Base-by-base conservation (phyloP, 2,329 filamentous ascomycete genomes). In the Rhynchosporium secalis region DNA sequence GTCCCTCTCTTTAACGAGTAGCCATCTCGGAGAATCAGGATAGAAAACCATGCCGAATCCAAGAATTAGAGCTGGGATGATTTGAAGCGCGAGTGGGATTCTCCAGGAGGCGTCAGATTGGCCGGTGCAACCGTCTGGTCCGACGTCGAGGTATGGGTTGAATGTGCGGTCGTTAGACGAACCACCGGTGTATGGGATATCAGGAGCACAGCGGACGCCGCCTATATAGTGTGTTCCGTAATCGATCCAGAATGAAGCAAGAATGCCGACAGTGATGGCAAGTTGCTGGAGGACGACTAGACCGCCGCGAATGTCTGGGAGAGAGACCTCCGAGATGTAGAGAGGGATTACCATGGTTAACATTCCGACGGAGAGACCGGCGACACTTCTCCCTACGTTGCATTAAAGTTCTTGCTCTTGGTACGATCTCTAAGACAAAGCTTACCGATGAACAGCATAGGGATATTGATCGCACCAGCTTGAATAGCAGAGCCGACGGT, bases 11-110 rank as follows among this genome's bases (percentile, higher is more conserved):
- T 84, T 80, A 69, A 83, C 78, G 26, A 83, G 75, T 26, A 86
- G 77, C 82, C 82, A 86, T 66, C 84, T 76, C 1, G 84, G 84
- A 0, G 78, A 81, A 73, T 83, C 84, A 0, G 83, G 84, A 79
- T 85, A 83, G 73, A 84, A 84, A 26, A 84, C 61, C 77, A 86
- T 85, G 33, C 83, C 83, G n/a, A 78, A 70, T 7, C 78, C 79
- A 5, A 86, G 76, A 13, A 83, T 68, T n/a, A 83, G 69, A 1
- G 81, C 83, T 2, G 82, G 82, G 0, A 80, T 72, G 8, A 85
- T 77, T 65, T 86, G 84, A 2, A 86, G 75, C 60, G 78, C 78
- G 33, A 86, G 76, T 0, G 84, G 84, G 1, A 86, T 72, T 6
- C 84, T 76, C 84, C 84, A 87, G 2, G 84, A 79, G 2, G 81